A percentile compares a stretch with the other conserved stretches of the same genome.
phyloP scores from a whole-genome alignment of 2,329 filamentous ascomycete species.

The Aspergillus phoenicis region DNA sequence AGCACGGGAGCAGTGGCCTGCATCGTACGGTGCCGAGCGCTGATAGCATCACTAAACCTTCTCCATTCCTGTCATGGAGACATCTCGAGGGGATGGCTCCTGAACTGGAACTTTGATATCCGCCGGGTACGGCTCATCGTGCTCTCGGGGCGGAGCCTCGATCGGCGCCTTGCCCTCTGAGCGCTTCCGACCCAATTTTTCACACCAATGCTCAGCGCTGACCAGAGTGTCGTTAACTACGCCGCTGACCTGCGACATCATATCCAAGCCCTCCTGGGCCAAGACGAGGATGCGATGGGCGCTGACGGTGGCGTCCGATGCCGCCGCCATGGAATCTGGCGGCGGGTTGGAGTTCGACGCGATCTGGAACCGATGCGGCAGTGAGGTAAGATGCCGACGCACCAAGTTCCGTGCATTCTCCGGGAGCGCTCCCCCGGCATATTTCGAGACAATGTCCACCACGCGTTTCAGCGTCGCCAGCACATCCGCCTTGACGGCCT shows the following conservation, averaged over 20 bases:
- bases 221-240: slow-evolving; percentile 87
- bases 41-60: slow-evolving; percentile 25
- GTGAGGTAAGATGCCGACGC: slow-evolving; percentile 76
- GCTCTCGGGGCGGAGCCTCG: slow-evolving; percentile 16
- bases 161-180: slow-evolving; percentile 26
- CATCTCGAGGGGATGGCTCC: slow-evolving; percentile 28
- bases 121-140: slow-evolving; percentile 23
- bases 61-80: slow-evolving; percentile 41
- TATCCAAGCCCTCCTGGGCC: slow-evolving; percentile 87
- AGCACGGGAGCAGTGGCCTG: no score
- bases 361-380: slow-evolving; percentile 79
- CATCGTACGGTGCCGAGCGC: no score
- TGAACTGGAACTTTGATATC: slow-evolving; percentile 34
- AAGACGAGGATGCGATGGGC: slow-evolving; percentile 81
- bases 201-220: slow-evolving; percentile 90
- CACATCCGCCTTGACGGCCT: slow-evolving; percentile 68
- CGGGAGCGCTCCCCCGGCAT: slow-evolving; percentile 86
- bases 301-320: slow-evolving; percentile 53
- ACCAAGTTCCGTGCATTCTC: slow-evolving; percentile 86
- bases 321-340: slow-evolving; percentile 35
- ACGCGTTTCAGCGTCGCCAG: slow-evolving; percentile 79
- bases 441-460: slow-evolving; percentile 82
- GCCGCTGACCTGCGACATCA: slow-evolving; percentile 87
- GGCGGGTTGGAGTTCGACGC: slow-evolving; percentile 59
- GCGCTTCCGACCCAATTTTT: slow-evolving; percentile 65